Percentiles rank a stretch among this genome's conserved stretches.
Evolutionary conservation across 768 basidiomycete genomes (phyloP).

Genomic region (Chalciporus pseudorubinellus): DNA sequence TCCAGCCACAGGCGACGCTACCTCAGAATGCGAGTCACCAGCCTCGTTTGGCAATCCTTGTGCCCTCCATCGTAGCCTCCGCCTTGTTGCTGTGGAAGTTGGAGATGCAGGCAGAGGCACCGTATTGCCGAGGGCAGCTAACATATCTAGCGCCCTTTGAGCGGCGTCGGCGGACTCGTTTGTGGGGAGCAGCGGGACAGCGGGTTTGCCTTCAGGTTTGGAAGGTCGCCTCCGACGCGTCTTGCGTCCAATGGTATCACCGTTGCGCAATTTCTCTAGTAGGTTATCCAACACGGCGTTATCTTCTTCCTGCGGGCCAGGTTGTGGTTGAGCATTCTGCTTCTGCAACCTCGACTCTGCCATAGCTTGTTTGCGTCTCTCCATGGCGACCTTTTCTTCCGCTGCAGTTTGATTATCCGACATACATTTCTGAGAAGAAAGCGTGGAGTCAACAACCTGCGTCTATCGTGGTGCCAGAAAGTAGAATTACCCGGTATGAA

Average conservation of each 20-base stretch:
- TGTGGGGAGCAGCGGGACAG: conserved; percentile 13
- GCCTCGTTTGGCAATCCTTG: conserved; percentile 38
- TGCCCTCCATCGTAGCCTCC: conserved; percentile 28
- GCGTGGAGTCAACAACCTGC: conserved; percentile 1
- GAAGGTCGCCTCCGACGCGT: conserved; percentile 46
- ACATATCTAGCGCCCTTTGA: conserved; percentile 69
- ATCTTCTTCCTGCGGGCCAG: conserved; percentile 54
- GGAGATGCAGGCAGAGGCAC: conserved; percentile 48
- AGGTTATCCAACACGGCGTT: conserved; percentile 61
- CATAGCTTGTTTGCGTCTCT: conserved; percentile 66
- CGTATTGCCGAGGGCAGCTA: conserved; percentile 68
- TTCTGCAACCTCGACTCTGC: conserved; percentile 62
- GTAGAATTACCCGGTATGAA: conserved; percentile 70
- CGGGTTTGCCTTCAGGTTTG: conserved; percentile 35
- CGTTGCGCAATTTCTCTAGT: conserved; percentile 68
- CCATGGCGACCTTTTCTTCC: conserved; percentile 64
- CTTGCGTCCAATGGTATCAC: conserved; percentile 60
- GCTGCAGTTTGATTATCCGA: conserved; percentile 70
- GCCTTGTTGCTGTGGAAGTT: conserved; percentile 31
- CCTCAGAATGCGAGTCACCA: conserved; percentile 29
- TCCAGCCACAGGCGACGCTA: conserved; percentile 23
- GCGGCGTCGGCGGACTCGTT: conserved; percentile 38
- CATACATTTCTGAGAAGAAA: conserved; percentile 74
- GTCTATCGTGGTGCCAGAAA: not conserved
- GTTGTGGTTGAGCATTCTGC: conserved; percentile 45